phyloP scores from a whole-genome alignment of 2,329 filamentous ascomycete genomes.

The Emmonsiellopsis sp. region DNA sequence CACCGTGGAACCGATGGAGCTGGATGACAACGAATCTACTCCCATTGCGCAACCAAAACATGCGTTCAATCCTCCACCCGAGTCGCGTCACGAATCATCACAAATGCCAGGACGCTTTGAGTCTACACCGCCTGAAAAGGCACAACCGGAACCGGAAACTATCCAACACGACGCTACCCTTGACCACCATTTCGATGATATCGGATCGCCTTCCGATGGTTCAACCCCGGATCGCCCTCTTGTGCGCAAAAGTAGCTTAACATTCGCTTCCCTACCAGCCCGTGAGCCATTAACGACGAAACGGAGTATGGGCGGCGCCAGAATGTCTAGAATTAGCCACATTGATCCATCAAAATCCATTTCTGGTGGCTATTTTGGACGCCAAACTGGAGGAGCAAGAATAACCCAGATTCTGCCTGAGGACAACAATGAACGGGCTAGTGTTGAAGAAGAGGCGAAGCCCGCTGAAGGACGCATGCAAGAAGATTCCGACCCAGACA shows the following conservation, averaged over 20 bases:
- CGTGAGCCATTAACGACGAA: conserved; percentile 77
- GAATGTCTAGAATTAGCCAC: conserved; percentile 68
- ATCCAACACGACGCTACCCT: conserved; percentile 21
- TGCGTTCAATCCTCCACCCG: background rate
- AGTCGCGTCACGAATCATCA: background rate
- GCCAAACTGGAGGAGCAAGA: conserved; percentile 55
- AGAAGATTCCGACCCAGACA: conserved; percentile 39
- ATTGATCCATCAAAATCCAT: conserved; percentile 51
- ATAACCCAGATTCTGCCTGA: conserved; percentile 23
- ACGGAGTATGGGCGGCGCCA: conserved; percentile 64
- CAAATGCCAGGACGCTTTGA: background rate
- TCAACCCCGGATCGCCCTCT: conserved; percentile 50
- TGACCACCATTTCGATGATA: conserved; percentile 33
- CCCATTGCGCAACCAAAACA: background rate
- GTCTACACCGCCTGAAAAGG: conserved; percentile 4
- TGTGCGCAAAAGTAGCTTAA: conserved; percentile 87
- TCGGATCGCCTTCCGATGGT: conserved; percentile 38
- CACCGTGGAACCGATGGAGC: conserved; percentile 28
- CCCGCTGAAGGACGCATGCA: conserved; percentile 38
- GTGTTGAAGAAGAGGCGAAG: conserved; percentile 38
- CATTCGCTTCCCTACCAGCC: conserved; percentile 85
- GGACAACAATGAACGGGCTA: conserved; percentile 32
- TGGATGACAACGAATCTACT: conserved; percentile 16
- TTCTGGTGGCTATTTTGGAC: conserved; percentile 64
- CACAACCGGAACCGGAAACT: conserved; percentile 13